These are phyloP conservation scores for Centella asiatica DNA, from an alignment of 129 eudicot species.

Conservation along the genomic window DNA sequence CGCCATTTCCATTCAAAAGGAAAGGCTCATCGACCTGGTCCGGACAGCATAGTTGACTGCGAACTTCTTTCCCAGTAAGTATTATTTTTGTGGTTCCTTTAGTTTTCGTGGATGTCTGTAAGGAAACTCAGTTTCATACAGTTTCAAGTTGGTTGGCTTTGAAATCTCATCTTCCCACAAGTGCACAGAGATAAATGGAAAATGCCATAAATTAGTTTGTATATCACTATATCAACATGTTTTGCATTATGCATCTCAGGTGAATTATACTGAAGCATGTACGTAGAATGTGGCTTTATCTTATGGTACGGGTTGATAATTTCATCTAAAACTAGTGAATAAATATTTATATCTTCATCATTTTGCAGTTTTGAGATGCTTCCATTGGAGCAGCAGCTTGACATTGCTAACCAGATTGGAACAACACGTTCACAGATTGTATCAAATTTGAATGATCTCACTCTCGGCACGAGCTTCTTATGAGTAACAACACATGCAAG, in stretches of 20 bases:
- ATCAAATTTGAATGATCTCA: constrained; percentile 82
- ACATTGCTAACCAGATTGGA: constrained; percentile 92
- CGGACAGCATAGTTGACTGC: constrained; percentile 83
- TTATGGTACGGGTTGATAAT: not conserved
- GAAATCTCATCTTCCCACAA: not conserved
- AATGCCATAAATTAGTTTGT: not conserved
- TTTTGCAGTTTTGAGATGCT: constrained; percentile 85
- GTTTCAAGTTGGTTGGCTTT: not conserved
- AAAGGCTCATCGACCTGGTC: constrained; percentile 97
- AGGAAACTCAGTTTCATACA: not conserved
- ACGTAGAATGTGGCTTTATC: not conserved
- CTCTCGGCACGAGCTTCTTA: constrained; percentile 75
- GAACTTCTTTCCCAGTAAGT: constrained; percentile 91
- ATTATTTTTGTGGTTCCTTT: not conserved
- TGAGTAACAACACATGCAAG: constrained; percentile 18
- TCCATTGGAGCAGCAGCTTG: constrained; percentile 80
- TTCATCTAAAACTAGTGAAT: not conserved
- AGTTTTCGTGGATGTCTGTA: not conserved
- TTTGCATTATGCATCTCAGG: not conserved
- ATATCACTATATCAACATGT: not conserved
- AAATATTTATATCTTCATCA: not conserved
- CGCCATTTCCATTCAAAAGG: constrained; percentile 87
- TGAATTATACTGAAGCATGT: too few relatives aligned
- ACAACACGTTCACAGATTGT: constrained; percentile 84
- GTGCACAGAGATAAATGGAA: not conserved